A percentile compares a stretch with the other conserved stretches of the same genome.
Evolutionary conservation across 805 yeast genomes (phyloP).

Genomic region (Candida endomychidarum): DNA sequence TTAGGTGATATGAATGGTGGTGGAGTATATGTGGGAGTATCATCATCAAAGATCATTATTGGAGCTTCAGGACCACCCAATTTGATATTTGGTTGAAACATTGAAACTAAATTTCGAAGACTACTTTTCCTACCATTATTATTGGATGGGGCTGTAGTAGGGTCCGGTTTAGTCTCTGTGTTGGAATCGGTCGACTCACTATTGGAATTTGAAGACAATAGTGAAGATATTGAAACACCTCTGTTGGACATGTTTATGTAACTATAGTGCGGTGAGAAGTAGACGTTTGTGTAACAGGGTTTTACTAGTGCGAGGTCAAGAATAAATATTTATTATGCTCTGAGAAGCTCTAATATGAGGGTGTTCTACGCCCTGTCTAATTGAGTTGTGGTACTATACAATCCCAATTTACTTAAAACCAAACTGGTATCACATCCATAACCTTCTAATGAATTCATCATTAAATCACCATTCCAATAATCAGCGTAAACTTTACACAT

Average conservation of each 20-base stretch:
- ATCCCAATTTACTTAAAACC: slow-evolving; percentile 75
- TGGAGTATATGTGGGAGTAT: slow-evolving; percentile 7
- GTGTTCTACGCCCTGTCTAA: slow-evolving; percentile 67
- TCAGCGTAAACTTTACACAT: slow-evolving; percentile 92
- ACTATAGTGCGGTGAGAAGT: neutral
- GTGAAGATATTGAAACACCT: slow-evolving; percentile 35
- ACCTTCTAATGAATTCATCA: slow-evolving; percentile 81
- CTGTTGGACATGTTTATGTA: slow-evolving; percentile 17
- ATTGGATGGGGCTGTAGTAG: too few relatives aligned
- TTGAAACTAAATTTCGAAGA: slow-evolving; percentile 24
- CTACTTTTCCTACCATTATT: slow-evolving; percentile 2
- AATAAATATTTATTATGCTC: too few relatives aligned
- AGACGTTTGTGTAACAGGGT: neutral
- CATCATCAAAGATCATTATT: slow-evolving; percentile 11
- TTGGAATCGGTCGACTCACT: too few relatives aligned
- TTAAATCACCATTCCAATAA: slow-evolving; percentile 92
- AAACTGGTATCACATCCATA: slow-evolving; percentile 89
- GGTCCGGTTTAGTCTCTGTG: neutral
- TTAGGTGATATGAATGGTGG: neutral
- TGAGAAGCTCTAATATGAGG: too few relatives aligned
- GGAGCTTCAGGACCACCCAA: slow-evolving; percentile 11
- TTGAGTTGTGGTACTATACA: slow-evolving; percentile 59
- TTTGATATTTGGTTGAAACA: slow-evolving; percentile 31
- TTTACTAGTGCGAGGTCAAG: neutral
- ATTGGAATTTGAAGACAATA: slow-evolving; percentile 17